Evolutionary conservation across 768 basidiomycete genomes (phyloP), one percentile per base, ranked within the genome.

Genomic region (Mycena olivaceomarginata): DNA sequence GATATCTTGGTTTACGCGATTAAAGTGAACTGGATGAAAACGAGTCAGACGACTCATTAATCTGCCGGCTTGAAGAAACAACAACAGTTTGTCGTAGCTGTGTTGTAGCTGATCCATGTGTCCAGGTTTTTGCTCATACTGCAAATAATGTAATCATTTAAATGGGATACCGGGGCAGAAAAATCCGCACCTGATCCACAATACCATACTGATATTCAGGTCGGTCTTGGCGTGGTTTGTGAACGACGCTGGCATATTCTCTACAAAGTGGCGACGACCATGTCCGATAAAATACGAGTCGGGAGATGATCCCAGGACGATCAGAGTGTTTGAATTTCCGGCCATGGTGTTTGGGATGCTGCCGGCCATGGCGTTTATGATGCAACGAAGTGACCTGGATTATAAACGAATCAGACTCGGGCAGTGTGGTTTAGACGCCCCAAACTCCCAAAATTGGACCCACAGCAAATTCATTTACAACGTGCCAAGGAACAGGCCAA

Each of bases 271-370:
- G 4, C 74, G 74, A 15, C 77, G 68, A 10, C 77, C 77, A 60
- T 68, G 45, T 16, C 74, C 77, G 13, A 78, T 31, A 51, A 41
- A 78, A 39, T 71, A 78, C 13, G 77, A 66, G 5, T 75, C 74
- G 8, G 74, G 74, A 2, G 72, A 66, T 2, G 73, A 39, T 1
- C 77, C 77, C 0, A 78, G 40, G 6, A 74, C 72, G 63, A 77
- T 60, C 43, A 77, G 41, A 7, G 51, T 65, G 45, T 41, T 46
- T 10, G 72, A 62, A 31, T 64, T 48, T 8, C 67, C 45, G 9
- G 72, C 25, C 72, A 73, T 73, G 31, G 31, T 31, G 31, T 31
- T 31, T 31, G 31, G 31, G 31, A 31, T 31, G 31, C 31, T 31
- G 31, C 31, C 31, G 31, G 31, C 31, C 31, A 31, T 31, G 31